phyloP scores from a whole-genome alignment of 805 yeast genomes.

The Yamadazyma nakazawae region DNA sequence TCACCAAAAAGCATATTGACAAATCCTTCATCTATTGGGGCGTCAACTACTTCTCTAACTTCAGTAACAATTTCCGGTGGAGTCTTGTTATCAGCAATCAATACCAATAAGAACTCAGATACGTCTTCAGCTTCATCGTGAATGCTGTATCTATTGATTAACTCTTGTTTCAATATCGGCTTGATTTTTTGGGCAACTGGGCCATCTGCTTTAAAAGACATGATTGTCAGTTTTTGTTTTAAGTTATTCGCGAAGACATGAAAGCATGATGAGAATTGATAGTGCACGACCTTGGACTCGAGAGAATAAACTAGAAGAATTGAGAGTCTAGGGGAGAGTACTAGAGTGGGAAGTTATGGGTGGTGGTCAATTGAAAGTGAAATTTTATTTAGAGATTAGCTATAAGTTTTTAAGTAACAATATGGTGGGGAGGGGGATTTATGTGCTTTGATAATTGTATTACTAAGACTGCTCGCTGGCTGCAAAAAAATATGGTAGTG shows the following conservation, averaged over 20 bases:
- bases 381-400: too few species aligned
- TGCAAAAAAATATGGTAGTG: background rate
- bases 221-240: slow-evolving; percentile 6
- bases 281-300: background rate
- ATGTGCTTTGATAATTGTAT: background rate
- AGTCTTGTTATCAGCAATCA: slow-evolving; percentile 65
- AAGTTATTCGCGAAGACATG: background rate
- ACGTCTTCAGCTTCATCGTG: slow-evolving; percentile 50
- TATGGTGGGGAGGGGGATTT: background rate
- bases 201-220: slow-evolving; percentile 40
- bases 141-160: slow-evolving; percentile 30
- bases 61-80: slow-evolving; percentile 60
- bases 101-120: slow-evolving; percentile 70
- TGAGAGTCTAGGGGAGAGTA: too few species aligned
- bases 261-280: background rate
- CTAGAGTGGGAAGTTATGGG: too few species aligned
- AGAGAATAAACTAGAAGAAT: too few species aligned
- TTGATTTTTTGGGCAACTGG: slow-evolving; percentile 35
- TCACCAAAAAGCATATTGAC: slow-evolving; percentile 58
- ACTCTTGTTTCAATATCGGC: slow-evolving; percentile 32
- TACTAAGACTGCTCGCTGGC: background rate
- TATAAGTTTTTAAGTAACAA: too few species aligned
- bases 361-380: too few species aligned
- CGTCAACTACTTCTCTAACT: slow-evolving; percentile 58
- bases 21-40: slow-evolving; percentile 55